These are phyloP conservation scores for Sporisorium scitamineum DNA, from an alignment of 1,284 basidiomycete genomes.

Conservation along the genomic window DNA sequence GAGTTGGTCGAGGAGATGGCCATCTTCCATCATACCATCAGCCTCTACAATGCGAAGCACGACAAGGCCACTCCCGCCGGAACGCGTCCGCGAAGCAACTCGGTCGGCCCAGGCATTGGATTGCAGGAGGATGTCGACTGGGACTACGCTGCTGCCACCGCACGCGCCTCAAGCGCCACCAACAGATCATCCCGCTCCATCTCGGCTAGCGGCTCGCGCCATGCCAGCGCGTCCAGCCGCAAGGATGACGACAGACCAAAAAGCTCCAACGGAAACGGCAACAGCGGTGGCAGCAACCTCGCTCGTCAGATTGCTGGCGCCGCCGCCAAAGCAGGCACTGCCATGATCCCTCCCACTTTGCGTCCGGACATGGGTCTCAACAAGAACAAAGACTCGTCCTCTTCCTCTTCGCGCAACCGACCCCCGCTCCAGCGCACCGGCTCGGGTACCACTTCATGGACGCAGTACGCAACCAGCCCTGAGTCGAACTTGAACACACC, in stretches of 20 bases:
- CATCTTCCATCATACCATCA: slow-evolving; percentile 79
- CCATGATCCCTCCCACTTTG: slow-evolving; percentile 58
- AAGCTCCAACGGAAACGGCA: slow-evolving; percentile 13
- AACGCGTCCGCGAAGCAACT: slow-evolving; percentile 73
- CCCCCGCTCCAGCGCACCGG: slow-evolving; percentile 39
- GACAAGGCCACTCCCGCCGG: slow-evolving; percentile 12
- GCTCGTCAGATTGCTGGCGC: slow-evolving; percentile 55
- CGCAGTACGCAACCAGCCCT: slow-evolving; percentile 20
- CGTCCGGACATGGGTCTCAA: slow-evolving; percentile 34
- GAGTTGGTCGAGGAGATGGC: slow-evolving; percentile 85
- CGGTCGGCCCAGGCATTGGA: slow-evolving; percentile 80
- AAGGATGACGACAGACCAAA: slow-evolving; percentile 25
- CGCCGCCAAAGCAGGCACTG: slow-evolving; percentile 58
- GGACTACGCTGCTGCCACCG: slow-evolving; percentile 61
- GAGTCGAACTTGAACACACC: slow-evolving; percentile 11
- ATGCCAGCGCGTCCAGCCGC: slow-evolving; percentile 8
- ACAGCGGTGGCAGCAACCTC: slow-evolving; percentile 34
- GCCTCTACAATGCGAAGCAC: slow-evolving; percentile 74
- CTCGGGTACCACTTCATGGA: slow-evolving; percentile 38
- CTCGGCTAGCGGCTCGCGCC: slow-evolving; percentile 7
- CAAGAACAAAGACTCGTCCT: slow-evolving; percentile 14
- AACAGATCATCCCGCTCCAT: slow-evolving; percentile 7
- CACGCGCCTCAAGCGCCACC: neutral
- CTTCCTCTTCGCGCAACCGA: slow-evolving; percentile 20
- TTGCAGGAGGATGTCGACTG: slow-evolving; percentile 70